Evolutionary conservation across 108 stramenopile genomes (phyloP).

Genomic region (Nannochloropsis granulata): DNA sequence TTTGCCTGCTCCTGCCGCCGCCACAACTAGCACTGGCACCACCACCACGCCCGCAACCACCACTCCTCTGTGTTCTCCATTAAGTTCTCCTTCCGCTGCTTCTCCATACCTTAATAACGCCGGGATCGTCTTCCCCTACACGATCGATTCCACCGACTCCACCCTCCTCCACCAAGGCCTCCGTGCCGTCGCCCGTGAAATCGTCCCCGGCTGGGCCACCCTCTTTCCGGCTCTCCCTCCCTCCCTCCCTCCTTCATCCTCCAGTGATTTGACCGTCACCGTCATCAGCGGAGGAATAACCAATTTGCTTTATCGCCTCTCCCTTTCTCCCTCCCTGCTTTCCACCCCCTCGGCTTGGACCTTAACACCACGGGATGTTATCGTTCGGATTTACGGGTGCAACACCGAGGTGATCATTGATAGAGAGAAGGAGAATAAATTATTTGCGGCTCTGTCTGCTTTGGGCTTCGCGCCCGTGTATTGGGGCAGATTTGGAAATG

Average conservation of each 20-base stretch:
- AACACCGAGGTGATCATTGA: slow-evolving; percentile 42
- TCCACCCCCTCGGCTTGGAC: not conserved
- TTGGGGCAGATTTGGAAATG: slow-evolving; percentile 20
- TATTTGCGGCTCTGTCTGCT: slow-evolving; percentile 34
- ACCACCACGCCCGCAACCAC: too few relatives aligned
- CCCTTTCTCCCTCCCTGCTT: not conserved
- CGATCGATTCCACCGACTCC: not conserved
- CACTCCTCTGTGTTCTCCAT: too few relatives aligned
- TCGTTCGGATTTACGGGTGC: slow-evolving; percentile 36
- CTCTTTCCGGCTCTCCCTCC: not conserved
- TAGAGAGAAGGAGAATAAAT: slow-evolving; percentile 22
- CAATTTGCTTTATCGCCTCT: not conserved
- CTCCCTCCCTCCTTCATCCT: not conserved
- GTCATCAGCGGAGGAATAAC: not conserved
- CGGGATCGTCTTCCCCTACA: not conserved
- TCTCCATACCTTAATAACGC: not conserved
- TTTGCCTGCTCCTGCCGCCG: too few relatives aligned
- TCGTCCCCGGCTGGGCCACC: not conserved
- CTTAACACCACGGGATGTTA: not conserved
- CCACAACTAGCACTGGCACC: too few relatives aligned
- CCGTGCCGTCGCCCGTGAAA: not conserved
- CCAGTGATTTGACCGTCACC: not conserved
- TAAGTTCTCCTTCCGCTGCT: too few relatives aligned
- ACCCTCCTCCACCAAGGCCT: not conserved
- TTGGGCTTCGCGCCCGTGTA: slow-evolving; percentile 26